Conservation (phyloP, 1,284 basidiomycete genomes). For the Trichosporon asahii region DNA sequence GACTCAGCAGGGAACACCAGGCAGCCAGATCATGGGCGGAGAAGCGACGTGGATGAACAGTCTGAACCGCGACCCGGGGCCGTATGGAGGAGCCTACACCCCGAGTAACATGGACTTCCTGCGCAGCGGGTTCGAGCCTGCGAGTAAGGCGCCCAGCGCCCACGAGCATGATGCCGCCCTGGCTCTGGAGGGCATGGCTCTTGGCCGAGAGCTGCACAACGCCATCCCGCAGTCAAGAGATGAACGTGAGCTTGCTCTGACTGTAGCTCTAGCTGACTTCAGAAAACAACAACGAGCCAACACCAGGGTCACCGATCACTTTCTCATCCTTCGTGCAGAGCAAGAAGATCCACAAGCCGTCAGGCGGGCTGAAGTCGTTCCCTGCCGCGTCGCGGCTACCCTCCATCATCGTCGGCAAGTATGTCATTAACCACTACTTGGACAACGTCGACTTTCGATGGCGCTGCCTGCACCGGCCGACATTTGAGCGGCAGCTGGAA, state of each 20-base stretch:
- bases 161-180: constrained; percentile 27
- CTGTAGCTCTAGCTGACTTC: not conserved
- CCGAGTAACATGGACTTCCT: constrained; percentile 4
- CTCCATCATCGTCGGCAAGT: constrained; percentile 23
- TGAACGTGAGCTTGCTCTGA: not conserved
- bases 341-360: constrained; percentile 17
- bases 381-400: constrained; percentile 17
- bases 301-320: constrained; percentile 21
- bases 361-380: constrained; percentile 18
- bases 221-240: not conserved
- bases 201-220: constrained; percentile 21
- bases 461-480: constrained; percentile 29
- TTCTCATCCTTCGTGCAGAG: constrained; percentile 24
- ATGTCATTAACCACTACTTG: constrained; percentile 23
- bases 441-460: constrained; percentile 27
- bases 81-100: not conserved
- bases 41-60: not conserved
- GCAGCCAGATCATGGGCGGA: not conserved
- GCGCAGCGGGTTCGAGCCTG: constrained; percentile 15
- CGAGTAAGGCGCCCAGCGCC: constrained; percentile 22
- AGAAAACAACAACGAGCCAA: constrained; percentile 18
- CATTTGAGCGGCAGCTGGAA: constrained; percentile 25
- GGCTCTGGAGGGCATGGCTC: constrained; percentile 28
- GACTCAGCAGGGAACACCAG: not conserved
- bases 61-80: not conserved